Base-by-base conservation (phyloP, 345 rosid species). In the Boechera stricta region DNA sequence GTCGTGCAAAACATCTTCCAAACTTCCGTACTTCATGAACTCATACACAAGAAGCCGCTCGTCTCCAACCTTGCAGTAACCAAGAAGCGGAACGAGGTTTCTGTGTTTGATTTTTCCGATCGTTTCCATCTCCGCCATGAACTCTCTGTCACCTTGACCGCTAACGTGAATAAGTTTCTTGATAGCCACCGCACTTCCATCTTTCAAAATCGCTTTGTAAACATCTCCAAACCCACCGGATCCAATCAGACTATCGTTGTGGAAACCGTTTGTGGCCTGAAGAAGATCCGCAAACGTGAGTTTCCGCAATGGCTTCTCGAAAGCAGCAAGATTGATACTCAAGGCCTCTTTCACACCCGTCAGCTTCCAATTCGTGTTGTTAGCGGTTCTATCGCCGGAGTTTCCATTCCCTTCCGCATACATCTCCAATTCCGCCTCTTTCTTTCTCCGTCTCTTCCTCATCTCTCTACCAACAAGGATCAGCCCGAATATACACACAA, bases 151-250 rank as follows among this genome's bases (percentile, higher is more conserved):
- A 3, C 99, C 99, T 79, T 95, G 98, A 72, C 99, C 99, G 42
- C 98, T 95, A 41, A 95, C 82, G 41, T 88, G 99, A 61, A 86
- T 91, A 69, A 95, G 83, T 77, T 95, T 95, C 91, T 95, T 95
- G 81, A 95, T 92, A 31, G 99, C 99, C 4, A 95, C 99, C 6
- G 85, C 73, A 9, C 85, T 91, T 61, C 98, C 97, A 41, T 95
- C 99, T 77, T 90, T 95, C 79, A 95, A 62, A 41, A 86, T 80
- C 0, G 99, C 99, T 74, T 87, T 92, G 85, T 95, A 92, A 7
- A 95, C 99, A 64, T 95, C 97, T 68, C 99, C 99, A 29, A 95
- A 95, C 70, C 99, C 99, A 15, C 99, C 99, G 0, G 96, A 89
- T 5, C 99, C 99, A 42, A 95, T 90, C 42, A 95, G 81, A 76